Base-by-base conservation (phyloP, 2,329 filamentous ascomycete genomes). In the Thermochaetoides dissita region DNA sequence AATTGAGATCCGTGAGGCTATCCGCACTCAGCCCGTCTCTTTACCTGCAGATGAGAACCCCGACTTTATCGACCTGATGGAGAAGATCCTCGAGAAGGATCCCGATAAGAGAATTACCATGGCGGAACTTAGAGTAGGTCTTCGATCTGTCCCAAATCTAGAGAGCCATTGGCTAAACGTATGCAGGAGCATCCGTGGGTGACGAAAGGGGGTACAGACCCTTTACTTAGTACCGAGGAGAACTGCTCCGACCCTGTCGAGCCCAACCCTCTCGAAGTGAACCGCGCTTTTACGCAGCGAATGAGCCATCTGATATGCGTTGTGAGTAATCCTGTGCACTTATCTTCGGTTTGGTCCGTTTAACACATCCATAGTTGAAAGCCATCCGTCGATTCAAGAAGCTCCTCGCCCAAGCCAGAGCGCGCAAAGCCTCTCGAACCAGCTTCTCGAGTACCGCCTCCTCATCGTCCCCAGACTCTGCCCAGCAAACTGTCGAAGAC, bases 151-250 rank as follows among this genome's bases (percentile, higher is more conserved):
- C 17, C 17, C 17, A 24, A 24, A 24, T 24, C 17, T 24, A 24
- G 17, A 24, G 17, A 5, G 17, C 17, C 5, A 24, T 24, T 24
- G 17, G 17, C 17, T 24, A 24, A 24, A 24, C 17, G 17, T 17
- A 10, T 38, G 42, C 47, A 95, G 89, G 74, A 81, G 53, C 91
- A 98, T 57, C 76, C 86, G 0, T 98, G 91, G 91, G 86, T 98
- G 10, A 96, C 89, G 6, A 82, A 77, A 54, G 63, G 74, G 43
- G 88, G 86, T 10, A 72, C 66, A 7, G 89, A 96, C 59, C 76
- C 76, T 46, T 66, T 98, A 10, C 69, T 96, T 9, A 76, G 85
- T 7, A 72, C 76, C 36, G 82, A 87, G 49, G 88, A 95, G 56
- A 98, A 98, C 53, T 93, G 84, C 36, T 75, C 81, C 8, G 72